Base-by-base conservation (phyloP, 805 yeast genomes). In the Candida ortonii region DNA sequence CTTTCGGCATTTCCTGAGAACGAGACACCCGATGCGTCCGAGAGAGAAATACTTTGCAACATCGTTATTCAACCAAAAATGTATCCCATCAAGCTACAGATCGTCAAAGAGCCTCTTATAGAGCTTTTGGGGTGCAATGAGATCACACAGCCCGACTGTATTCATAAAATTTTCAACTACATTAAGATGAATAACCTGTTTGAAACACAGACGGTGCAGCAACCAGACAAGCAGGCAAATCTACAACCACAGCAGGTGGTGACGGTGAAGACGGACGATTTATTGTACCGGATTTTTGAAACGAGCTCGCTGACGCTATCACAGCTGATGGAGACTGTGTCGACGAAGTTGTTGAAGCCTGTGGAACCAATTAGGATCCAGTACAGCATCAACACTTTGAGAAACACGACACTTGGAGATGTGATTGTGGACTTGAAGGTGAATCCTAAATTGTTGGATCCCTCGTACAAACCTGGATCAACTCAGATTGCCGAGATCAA, bases 61-160 rank as follows among this genome's bases (percentile, higher is more conserved):
- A 79, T 93, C 36, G 84, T 87, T 4, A 71, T 93, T 36, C 89
- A 89, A 62, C 80, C 87, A 34, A 84, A 84, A 52, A 84, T 82
- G 50, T 76, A 71, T 41, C 85, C 95, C 6, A 72, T 79, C 25
- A 73, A 73, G 47, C 71, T 81, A 36, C 74, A 72, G 50, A 70
- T 87, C 26, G 73, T 84, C 13, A 76, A 79, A 8, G 79, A 71
- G 46, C 52, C 62, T 46, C 60, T 93, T 58, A 68, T 89, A 4
- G 71, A 74, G 33, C 68, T 93, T 28, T 65, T 87, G 20, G 97
- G 97, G 15, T 70, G 76, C 22, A 64, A 69, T 17, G 95, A 86
- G 55, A 80, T 84, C 20, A 81, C 94, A 5, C 88, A 88, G 55
- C 94, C 90, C 39, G 96, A 86, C 36, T 28, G 81, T 84, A 28